Evolutionary conservation across 306 rosid genomes (phyloP), one percentile per base, ranked within the genome.

Genomic region (Fagus crenata): DNA sequence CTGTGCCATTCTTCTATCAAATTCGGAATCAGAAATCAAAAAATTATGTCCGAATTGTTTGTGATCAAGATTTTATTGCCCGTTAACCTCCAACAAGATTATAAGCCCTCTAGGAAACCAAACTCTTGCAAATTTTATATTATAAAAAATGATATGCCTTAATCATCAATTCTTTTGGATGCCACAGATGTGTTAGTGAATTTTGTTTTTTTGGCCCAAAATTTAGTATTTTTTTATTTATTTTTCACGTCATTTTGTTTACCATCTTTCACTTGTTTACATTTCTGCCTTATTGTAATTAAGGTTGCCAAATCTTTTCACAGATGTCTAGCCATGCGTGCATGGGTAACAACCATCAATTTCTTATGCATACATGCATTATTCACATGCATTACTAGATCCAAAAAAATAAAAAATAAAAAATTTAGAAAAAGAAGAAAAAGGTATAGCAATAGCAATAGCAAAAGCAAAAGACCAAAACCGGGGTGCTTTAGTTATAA

Each of bases 401-500:
- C 69, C 59, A 41, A 77, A 33, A 22, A 59, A 54, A 3, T 15
- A 2, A 12, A 13, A 41, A 13, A 3, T 12, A 5, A 49, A 13
- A 22, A 31, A 37, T 8, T n/a, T 46, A 46, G 17, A 28, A 31
- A 51, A 4, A 35, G 43, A 33, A 56, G 9, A 53, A 33, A 67
- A 18, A 58, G 40, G 33, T 22, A 78, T 3, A 75, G 53, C 65
- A 77, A 78, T 3, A 75, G 53, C 65, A 77, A 61, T 18, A 37
- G 67, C 74, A 78, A 78, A 71, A 78, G 76, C 70, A 59, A 22
- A 71, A 35, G 71, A 43, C 42, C 71, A 70, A 46, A 60, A n/a
- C 39, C 4, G 9, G 17, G 32, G 33, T 54, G 40, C 43, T 56
- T 69, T 37, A 18, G 14, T 46, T 46, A 9, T 46, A 13, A 18